Base-by-base conservation (phyloP, 495 filamentous ascomycete genomes). In the Penicillium antarcticum region DNA sequence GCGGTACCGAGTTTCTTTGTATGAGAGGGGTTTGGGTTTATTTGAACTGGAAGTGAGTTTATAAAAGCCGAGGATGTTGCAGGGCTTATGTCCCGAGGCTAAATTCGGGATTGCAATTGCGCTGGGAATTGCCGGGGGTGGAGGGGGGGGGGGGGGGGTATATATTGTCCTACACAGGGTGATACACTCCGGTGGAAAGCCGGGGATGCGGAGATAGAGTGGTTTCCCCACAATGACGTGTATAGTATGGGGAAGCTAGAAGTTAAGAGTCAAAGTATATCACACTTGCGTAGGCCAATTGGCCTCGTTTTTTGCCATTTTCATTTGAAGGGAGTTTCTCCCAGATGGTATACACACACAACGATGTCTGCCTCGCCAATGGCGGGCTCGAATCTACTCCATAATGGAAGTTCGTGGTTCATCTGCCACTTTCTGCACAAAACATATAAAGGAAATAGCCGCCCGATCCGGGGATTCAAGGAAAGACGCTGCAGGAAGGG, bases 301-400 rank as follows among this genome's bases (percentile, higher is more conserved):
- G 53, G 56, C 53, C 56, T 46, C 57, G 46, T 45, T 52, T 55
- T 68, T 65, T 63, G 36, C 41, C 51, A 55, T 60, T 57, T 57
- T 57, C 37, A 52, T 60, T 59, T 56, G 40, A 35, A 21, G 29
- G 53, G 52, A 56, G 36, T 19, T 17, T 17, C 24, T 43, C 46
- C 49, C 47, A 43, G 29, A 54, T 66, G 48, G 31, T 63, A 56
- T 55, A 56, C 45, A 54, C 38, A 29, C n/a, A 52, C 5, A 34
- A 36, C 23, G 17, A 34, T 42, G 34, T 18, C 23, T 23, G 8
- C 24, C 40, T 37, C 23, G 35, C 41, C 43, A 16, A 31, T 37
- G 16, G 51, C 42, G 21, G 39, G 29, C 13, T 31, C 18, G 34
- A 37, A 24, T 42, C 49, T 52, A n/a, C 33, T 38, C 39, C n/a